Evolutionary conservation across 352 stramenopile species (phyloP).

Genomic region (Globisporangium yorkense): DNA sequence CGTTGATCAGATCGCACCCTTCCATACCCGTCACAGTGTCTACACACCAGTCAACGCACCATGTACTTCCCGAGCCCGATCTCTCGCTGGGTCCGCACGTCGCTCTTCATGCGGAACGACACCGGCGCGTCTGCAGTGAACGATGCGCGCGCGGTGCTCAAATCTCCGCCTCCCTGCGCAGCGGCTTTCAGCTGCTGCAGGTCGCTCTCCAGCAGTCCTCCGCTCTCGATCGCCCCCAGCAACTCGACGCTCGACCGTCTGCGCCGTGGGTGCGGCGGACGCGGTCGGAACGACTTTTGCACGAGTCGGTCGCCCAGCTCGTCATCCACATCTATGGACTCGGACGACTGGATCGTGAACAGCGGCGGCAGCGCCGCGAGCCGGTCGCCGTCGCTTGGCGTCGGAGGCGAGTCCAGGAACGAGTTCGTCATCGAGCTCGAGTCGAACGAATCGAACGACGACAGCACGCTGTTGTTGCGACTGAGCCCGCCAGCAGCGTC

Average conservation of each 20-base stretch:
- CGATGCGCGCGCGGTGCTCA: conserved; percentile 1
- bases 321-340: conserved; percentile 17
- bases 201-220: conserved; percentile 31
- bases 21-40: too few species aligned
- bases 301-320: conserved; percentile 3
- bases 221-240: conserved; percentile 52
- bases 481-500: neutral
- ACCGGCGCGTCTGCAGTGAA: conserved; percentile 9
- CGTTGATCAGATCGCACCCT: neutral
- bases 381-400: conserved; percentile 1
- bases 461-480: neutral
- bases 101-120: conserved; percentile 30
- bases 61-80: conserved; percentile 69
- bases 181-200: conserved; percentile 21
- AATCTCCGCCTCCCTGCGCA: neutral
- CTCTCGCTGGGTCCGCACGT: conserved; percentile 47
- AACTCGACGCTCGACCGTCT: conserved; percentile 65
- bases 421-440: conserved; percentile 8
- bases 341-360: conserved; percentile 28
- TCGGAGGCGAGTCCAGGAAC: conserved; percentile 12
- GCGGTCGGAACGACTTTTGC: conserved; percentile 7
- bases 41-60: conserved; percentile 26
- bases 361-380: conserved; percentile 12
- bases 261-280: conserved; percentile 17
- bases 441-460: conserved; percentile 8